A percentile compares a stretch with the other conserved stretches of the same genome.
Conservation (phyloP, 345 rosid species). For the Fremontodendron californicum region DNA sequence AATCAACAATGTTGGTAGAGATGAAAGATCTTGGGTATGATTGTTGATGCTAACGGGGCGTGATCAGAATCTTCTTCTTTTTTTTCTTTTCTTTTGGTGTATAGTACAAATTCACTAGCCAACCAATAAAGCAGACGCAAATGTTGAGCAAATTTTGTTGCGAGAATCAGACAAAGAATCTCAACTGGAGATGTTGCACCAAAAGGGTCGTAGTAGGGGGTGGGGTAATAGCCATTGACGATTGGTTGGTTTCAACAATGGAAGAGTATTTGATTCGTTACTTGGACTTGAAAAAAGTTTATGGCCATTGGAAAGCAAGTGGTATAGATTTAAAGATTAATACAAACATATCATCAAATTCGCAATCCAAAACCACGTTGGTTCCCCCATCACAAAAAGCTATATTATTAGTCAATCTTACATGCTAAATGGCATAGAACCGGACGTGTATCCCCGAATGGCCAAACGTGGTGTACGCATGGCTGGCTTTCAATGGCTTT, state of each 20-base stretch:
- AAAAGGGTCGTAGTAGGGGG: background rate
- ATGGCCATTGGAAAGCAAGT: constrained; percentile 2
- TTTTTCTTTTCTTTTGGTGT: no score
- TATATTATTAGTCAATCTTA: background rate
- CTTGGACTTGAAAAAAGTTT: background rate
- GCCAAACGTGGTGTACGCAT: background rate
- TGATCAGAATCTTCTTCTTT: background rate
- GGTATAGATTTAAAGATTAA: constrained; percentile 27
- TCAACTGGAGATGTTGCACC: constrained; percentile 12
- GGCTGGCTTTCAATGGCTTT: background rate
- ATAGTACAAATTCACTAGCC: no score
- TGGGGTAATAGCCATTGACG: background rate
- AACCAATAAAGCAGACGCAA: background rate
- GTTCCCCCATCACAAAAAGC: constrained; percentile 5
- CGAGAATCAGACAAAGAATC: constrained; percentile 25
- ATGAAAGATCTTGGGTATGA: background rate
- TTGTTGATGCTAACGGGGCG: background rate
- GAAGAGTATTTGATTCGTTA: constrained; percentile 29
- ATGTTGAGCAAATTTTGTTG: background rate
- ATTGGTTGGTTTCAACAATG: background rate
- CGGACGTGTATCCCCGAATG: background rate
- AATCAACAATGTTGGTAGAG: background rate
- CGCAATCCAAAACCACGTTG: constrained; percentile 3
- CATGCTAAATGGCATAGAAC: background rate
- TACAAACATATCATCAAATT: background rate